Base-by-base conservation (phyloP, 2,329 filamentous ascomycete species). In the Exophiala sideris region DNA sequence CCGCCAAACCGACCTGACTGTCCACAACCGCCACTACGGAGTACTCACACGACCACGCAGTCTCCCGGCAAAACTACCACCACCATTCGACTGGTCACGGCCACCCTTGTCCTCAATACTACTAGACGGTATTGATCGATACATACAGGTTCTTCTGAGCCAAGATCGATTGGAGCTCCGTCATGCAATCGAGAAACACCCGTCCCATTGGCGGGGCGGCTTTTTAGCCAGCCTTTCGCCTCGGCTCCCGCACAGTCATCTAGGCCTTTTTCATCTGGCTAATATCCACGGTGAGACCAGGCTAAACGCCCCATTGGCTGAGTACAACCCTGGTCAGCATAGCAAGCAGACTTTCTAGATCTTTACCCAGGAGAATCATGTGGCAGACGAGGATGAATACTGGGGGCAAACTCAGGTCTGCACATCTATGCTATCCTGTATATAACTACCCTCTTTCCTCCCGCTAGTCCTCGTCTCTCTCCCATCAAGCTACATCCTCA, bases 341-440 rank as follows among this genome's bases (percentile, higher is more conserved):
- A 11, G 41, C 18, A n/a, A n/a, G n/a, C 40, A 8, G 50, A 42
- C 36, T 47, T 54, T 57, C 50, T 57, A 48, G 50, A 54, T 54
- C 41, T 38, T 48, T 52, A 49, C 21, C 21, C 33, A 29, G 38
- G 41, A 49, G 24, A 52, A 35, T 24, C 42, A 48, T 33, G 24
- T 47, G 42, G 47, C 49, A 54, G 36, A 57, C 46, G 46, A 42
- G 18, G 16, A 45, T 29, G 12, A 32, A 36, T 11, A 40, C 33
- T 16, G 29, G 29, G 41, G 35, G 41, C 34, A 35, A 50, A 50
- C 16, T 47, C 47, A 48, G 47, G 41, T 20, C 42, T 39, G 50
- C 47, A 52, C 39, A 44, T 21, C 21, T 44, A 49, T 46, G 44
- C 46, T 35, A 48, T 44, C 21, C 34, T 48, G 54, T 57, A 57